Base-by-base conservation (phyloP, 2,329 filamentous ascomycete genomes). In the Aspergillus niger region DNA sequence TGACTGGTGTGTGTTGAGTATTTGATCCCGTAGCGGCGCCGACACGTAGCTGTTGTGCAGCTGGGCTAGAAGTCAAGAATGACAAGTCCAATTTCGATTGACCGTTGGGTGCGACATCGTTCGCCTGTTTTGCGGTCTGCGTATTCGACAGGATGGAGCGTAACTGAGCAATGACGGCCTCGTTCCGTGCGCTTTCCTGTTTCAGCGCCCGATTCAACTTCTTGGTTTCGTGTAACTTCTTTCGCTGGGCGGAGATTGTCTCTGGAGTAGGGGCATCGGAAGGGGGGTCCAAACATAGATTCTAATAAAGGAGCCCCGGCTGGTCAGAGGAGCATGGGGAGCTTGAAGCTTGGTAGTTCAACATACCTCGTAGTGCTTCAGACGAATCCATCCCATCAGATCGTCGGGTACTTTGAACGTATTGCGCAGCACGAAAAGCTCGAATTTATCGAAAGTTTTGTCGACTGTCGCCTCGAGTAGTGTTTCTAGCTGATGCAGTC, bases 351-450 rank as follows among this genome's bases (percentile, higher is more conserved):
- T 10, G 22, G 6, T 4, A 15, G 53, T 43, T 7, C 13, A n/a
- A 7, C 22, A 41, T 72, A 87, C 91, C 74, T 92, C 87, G 79
- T 99, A 97, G 81, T 98, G 94, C 51, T 86, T 85, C 65, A 99
- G 80, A 56, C 89, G 83, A 65, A 98, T 88, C 86, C 90, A 97
- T 60, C 86, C 85, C 69, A 90, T 80, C 50, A 89, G 81, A 63
- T 94, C 90, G 28, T 88, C 86, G 52, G 86, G 86, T 41, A 94
- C 86, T 43, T 85, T 89, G 64, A 95, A 78, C 67, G 93, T 90
- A 73, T 97, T 97, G 66, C 92, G 84, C 81, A 99, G 83, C 55
- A 92, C 89, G 79, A 94, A 97, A 59, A 99, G 90, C 80, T 95
- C 91, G 70, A 94, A 89, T 65, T 90, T 88, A 80, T 95, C 91